Evolutionary conservation across 345 rosid genomes (phyloP).

Genomic region (Iberis pinnata): DNA sequence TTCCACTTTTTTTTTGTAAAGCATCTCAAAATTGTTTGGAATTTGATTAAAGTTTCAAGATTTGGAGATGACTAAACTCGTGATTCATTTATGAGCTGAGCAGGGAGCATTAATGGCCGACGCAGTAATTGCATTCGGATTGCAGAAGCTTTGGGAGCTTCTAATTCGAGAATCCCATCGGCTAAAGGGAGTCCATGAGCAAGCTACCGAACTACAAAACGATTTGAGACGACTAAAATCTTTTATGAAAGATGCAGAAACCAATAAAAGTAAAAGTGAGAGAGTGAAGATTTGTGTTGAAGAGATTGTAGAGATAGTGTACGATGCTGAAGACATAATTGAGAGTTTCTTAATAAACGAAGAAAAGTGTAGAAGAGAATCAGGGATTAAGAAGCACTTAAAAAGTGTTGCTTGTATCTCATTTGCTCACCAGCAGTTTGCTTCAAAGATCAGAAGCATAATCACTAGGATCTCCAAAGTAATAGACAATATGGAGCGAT

Average conservation of each 20-base stretch:
- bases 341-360: slow-evolving; percentile 10
- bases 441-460: slow-evolving; percentile 7
- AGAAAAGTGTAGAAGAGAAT: background rate
- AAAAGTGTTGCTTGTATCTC: slow-evolving; percentile 10
- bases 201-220: slow-evolving; percentile 29
- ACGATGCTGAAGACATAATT: slow-evolving; percentile 32
- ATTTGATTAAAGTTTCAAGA: no score
- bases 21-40: no score
- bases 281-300: slow-evolving; percentile 33
- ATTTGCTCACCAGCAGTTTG: background rate
- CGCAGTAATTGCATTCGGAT: no score
- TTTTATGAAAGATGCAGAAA: slow-evolving; percentile 35
- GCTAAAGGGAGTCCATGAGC: no score
- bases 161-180: no score
- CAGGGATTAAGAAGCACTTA: slow-evolving; percentile 7
- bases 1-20: no score
- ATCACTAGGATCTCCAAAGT: slow-evolving; percentile 16
- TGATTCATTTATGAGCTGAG: no score
- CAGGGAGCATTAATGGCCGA: no score
- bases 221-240: slow-evolving; percentile 32
- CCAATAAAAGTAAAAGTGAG: slow-evolving; percentile 27
- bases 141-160: no score
- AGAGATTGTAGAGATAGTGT: slow-evolving; percentile 30
- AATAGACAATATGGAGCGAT: slow-evolving; percentile 11
- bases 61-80: no score